These are phyloP conservation scores for Lasiodiplodia sp. DNA, from an alignment of 2,329 filamentous ascomycete species.

Conservation along the genomic window DNA sequence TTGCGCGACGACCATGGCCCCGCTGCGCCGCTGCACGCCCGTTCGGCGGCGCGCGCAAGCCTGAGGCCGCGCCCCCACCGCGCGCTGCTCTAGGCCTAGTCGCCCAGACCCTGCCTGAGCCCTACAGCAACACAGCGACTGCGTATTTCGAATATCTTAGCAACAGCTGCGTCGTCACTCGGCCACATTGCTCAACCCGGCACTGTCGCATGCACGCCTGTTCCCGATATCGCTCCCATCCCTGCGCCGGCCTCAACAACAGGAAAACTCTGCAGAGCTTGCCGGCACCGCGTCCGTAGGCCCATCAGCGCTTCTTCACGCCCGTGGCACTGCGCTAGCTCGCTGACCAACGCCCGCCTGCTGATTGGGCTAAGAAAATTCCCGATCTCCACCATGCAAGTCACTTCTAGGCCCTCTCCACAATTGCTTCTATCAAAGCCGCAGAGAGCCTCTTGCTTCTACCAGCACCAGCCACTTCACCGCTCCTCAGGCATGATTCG, in stretches of 20 bases:
- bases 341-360: conserved; percentile 17
- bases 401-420: conserved; percentile 26
- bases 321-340: neutral
- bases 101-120: neutral
- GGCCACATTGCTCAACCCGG: conserved; percentile 3
- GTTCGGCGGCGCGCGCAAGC: neutral
- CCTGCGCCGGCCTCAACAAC: neutral
- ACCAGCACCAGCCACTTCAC: conserved; percentile 11
- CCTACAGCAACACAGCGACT: neutral
- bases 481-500: conserved; percentile 10
- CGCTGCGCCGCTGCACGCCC: neutral
- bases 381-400: conserved; percentile 11
- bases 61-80: neutral
- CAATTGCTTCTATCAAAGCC: conserved; percentile 1
- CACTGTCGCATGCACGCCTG: conserved; percentile 2
- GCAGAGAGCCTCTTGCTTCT: neutral
- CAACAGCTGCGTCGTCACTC: neutral
- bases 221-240: neutral
- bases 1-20: too few species aligned
- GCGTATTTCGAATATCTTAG: neutral
- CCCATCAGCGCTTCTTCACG: conserved; percentile 1
- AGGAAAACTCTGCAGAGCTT: neutral
- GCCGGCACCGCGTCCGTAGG: neutral
- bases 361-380: conserved; percentile 11
- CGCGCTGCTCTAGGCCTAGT: neutral